Conservation (phyloP, 495 filamentous ascomycete genomes). For the Mycothermus thermophilus region DNA sequence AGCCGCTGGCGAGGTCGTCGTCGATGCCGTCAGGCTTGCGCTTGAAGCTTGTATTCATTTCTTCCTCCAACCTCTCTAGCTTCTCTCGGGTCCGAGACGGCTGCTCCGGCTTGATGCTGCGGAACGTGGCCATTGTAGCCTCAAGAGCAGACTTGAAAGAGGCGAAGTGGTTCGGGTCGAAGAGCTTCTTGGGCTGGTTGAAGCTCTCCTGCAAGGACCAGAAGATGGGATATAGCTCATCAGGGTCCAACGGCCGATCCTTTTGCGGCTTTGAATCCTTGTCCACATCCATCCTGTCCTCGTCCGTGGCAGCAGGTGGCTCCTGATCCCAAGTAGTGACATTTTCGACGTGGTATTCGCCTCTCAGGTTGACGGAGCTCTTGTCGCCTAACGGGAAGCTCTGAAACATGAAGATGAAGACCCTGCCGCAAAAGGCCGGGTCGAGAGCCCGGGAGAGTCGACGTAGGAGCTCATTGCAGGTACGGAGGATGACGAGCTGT, state of each 20-base stretch:
- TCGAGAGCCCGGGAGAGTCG: conserved; percentile 87
- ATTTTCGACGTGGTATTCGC: conserved; percentile 94
- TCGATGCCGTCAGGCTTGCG: conserved; percentile 54
- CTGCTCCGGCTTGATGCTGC: conserved; percentile 58
- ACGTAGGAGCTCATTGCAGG: conserved; percentile 88
- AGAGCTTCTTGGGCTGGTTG: conserved; percentile 73
- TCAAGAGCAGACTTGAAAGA: conserved; percentile 69
- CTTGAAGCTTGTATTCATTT: conserved; percentile 50
- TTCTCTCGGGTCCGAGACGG: conserved; percentile 17
- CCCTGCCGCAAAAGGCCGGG: conserved; percentile 89
- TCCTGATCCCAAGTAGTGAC: conserved; percentile 69
- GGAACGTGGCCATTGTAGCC: conserved; percentile 66
- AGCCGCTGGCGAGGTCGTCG: conserved; percentile 53
- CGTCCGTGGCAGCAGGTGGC: conserved; percentile 30
- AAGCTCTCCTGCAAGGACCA: conserved; percentile 88
- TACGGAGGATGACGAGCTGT: conserved; percentile 70
- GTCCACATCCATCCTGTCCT: conserved; percentile 49
- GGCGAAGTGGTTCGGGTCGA: conserved; percentile 52
- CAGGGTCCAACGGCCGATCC: conserved; percentile 39
- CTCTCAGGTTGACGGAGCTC: conserved; percentile 90
- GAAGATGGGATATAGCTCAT: conserved; percentile 78
- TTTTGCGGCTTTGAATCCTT: conserved; percentile 18
- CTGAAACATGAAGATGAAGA: conserved; percentile 96
- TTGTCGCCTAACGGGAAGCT: conserved; percentile 91
- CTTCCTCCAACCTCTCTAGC: conserved; percentile 41